These are phyloP conservation scores for Neolentinus lepideus DNA, from an alignment of 1,284 basidiomycete genomes.

Conservation along the genomic window DNA sequence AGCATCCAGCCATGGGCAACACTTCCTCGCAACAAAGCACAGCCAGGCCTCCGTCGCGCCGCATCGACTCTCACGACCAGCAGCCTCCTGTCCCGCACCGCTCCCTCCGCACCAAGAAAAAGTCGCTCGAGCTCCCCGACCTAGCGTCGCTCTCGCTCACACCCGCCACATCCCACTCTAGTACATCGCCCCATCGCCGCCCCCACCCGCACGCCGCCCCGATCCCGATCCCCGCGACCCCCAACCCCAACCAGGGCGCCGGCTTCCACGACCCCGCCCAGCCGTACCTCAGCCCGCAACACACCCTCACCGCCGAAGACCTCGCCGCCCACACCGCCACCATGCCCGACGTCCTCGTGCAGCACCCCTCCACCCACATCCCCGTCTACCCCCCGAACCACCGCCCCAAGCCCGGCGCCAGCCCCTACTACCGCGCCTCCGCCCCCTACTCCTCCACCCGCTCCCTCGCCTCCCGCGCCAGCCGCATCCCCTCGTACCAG, in stretches of 20 bases:
- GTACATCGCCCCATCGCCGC: conserved; percentile 33
- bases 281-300: neutral
- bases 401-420: conserved; percentile 7
- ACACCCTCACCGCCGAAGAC: conserved; percentile 13
- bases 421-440: conserved; percentile 22
- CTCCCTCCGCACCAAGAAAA: conserved; percentile 62
- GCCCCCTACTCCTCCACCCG: conserved; percentile 28
- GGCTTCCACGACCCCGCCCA: conserved; percentile 1
- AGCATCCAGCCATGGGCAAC: conserved; percentile 2
- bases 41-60: neutral
- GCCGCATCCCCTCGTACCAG: conserved; percentile 18
- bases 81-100: conserved; percentile 25
- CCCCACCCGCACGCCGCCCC: conserved; percentile 30
- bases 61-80: conserved; percentile 5
- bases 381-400: conserved; percentile 26
- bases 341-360: conserved; percentile 29
- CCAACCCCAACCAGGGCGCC: conserved; percentile 34
- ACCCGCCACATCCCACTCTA: no score
- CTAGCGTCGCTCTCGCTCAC: conserved; percentile 57
- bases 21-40: neutral
- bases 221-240: conserved; percentile 32
- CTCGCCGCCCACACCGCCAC: conserved; percentile 18
- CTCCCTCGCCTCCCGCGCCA: conserved; percentile 24
- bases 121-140: conserved; percentile 71
- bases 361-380: conserved; percentile 36